Conservation (phyloP, 148 eudicot species). For the Nyssa sinensis region DNA sequence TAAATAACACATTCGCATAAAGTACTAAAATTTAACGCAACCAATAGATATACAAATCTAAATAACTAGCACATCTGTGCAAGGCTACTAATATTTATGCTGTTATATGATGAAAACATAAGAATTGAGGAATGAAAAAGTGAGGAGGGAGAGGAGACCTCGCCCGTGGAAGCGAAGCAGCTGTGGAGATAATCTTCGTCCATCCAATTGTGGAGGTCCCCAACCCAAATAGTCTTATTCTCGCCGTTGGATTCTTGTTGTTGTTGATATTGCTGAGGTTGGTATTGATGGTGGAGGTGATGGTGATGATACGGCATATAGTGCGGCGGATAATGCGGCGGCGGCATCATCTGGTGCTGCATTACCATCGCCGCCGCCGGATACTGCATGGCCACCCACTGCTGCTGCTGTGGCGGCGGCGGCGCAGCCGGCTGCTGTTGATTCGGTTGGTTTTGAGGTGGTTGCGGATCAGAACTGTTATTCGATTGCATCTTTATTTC, state of each 20-base stretch:
- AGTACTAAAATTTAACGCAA: background rate
- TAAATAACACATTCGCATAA: background rate
- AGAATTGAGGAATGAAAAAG: background rate
- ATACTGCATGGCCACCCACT: slow-evolving; percentile 66
- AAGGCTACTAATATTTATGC: background rate
- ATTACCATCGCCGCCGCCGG: slow-evolving; percentile 96
- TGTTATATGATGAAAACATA: background rate
- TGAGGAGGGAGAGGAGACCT: slow-evolving; percentile 33
- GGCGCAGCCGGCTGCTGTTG: slow-evolving; percentile 18
- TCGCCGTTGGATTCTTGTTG: slow-evolving; percentile 52
- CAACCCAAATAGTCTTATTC: slow-evolving; percentile 93
- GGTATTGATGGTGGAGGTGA: slow-evolving; percentile 36
- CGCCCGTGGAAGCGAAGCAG: slow-evolving; percentile 78
- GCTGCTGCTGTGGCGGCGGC: slow-evolving; percentile 24
- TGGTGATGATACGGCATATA: slow-evolving; percentile 66
- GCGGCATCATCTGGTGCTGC: slow-evolving; percentile 85
- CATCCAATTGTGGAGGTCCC: slow-evolving; percentile 94
- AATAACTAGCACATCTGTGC: background rate
- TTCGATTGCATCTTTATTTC: slow-evolving; percentile 32
- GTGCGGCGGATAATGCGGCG: slow-evolving; percentile 64
- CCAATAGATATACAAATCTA: background rate
- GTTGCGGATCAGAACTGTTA: slow-evolving; percentile 22
- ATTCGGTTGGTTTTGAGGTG: slow-evolving; percentile 2
- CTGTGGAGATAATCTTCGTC: slow-evolving; percentile 82
- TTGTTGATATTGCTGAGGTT: slow-evolving; percentile 23